Evolutionary conservation across 495 filamentous ascomycete genomes (phyloP).

Genomic region (Penicillium antarcticum): DNA sequence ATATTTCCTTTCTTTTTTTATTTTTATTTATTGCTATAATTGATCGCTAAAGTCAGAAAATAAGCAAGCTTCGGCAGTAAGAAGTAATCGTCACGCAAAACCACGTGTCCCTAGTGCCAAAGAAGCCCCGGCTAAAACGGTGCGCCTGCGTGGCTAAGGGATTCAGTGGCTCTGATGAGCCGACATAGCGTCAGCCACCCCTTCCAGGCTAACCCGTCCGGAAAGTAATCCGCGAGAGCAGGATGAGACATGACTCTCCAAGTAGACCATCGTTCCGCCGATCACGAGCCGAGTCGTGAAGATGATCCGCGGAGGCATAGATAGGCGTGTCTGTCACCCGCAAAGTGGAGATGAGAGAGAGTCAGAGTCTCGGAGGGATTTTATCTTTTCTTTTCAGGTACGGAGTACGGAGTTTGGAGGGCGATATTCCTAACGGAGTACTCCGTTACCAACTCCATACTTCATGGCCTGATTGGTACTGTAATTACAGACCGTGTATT

Average conservation of each 20-base stretch:
- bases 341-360: background rate
- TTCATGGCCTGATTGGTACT: no score
- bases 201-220: background rate
- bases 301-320: background rate
- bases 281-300: background rate
- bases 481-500: no score
- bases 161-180: background rate
- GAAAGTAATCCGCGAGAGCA: background rate
- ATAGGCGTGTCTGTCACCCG: background rate
- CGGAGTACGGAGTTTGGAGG: background rate
- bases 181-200: no score
- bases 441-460: no score
- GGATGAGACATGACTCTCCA: background rate
- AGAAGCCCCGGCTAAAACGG: background rate
- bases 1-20: no score
- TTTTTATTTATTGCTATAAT: background rate
- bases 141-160: background rate
- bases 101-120: conserved; percentile 7
- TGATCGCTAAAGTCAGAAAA: background rate
- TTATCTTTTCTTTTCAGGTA: background rate
- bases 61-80: background rate
- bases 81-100: background rate
- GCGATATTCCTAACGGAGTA: no score
- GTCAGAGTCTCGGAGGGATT: background rate
- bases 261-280: no score